Conservation (phyloP, 2,329 filamentous ascomycete genomes). For the Fusarium compactum region DNA sequence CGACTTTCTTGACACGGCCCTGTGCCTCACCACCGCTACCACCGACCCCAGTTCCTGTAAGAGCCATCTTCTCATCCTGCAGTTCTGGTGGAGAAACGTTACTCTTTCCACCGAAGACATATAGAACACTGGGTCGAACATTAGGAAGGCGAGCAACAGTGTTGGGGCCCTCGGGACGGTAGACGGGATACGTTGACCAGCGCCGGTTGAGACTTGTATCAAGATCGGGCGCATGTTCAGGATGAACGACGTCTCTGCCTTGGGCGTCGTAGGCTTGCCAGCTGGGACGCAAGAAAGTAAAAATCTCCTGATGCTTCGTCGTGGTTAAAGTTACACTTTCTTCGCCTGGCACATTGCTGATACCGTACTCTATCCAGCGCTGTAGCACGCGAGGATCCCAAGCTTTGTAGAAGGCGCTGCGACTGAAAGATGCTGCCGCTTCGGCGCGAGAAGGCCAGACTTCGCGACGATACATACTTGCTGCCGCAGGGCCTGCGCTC, state of each 20-base stretch:
- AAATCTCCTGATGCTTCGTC: slow-evolving; percentile 83
- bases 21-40: slow-evolving; percentile 74
- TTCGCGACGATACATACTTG: slow-evolving; percentile 81
- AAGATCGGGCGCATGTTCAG: slow-evolving; percentile 59
- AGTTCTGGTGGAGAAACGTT: slow-evolving; percentile 64
- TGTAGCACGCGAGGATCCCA: slow-evolving; percentile 89
- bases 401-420: slow-evolving; percentile 76
- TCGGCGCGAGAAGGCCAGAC: slow-evolving; percentile 81
- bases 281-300: slow-evolving; percentile 77
- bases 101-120: slow-evolving; percentile 74
- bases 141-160: slow-evolving; percentile 69
- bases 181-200: slow-evolving; percentile 66
- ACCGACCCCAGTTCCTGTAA: slow-evolving; percentile 74
- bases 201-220: slow-evolving; percentile 54
- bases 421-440: slow-evolving; percentile 74
- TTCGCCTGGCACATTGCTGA: slow-evolving; percentile 69
- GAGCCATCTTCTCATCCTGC: slow-evolving; percentile 68
- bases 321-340: slow-evolving; percentile 79
- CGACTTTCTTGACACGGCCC: slow-evolving; percentile 75
- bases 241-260: slow-evolving; percentile 56
- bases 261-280: slow-evolving; percentile 58
- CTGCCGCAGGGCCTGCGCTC: slow-evolving; percentile 60
- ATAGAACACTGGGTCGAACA: slow-evolving; percentile 74
- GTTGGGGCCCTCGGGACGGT: slow-evolving; percentile 71
- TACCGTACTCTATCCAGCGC: slow-evolving; percentile 69